Evolutionary conservation across 2,329 filamentous ascomycete genomes (phyloP).

Genomic region (Pleoardoris graminearum): DNA sequence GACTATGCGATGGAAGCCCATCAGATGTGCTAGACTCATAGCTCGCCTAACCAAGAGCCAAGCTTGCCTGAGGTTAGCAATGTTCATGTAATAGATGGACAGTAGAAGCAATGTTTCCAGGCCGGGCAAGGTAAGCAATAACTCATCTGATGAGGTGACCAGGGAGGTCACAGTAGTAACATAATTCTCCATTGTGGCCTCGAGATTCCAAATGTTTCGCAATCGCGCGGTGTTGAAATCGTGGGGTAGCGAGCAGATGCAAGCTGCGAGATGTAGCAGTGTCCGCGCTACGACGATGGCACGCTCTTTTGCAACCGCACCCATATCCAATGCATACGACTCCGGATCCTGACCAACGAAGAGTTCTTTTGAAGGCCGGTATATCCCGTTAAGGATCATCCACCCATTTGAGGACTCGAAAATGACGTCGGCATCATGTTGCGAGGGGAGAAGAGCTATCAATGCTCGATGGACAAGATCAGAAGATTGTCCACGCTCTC

Average conservation of each 20-base stretch:
- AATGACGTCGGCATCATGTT: slow-evolving; percentile 42
- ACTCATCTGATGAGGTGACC: slow-evolving; percentile 38
- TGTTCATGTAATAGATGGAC: slow-evolving; percentile 37
- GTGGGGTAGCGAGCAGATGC: slow-evolving; percentile 38
- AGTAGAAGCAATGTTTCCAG: slow-evolving; percentile 39
- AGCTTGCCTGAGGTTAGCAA: slow-evolving; percentile 35
- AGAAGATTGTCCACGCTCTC: slow-evolving; percentile 11
- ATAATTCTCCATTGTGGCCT: slow-evolving; percentile 39
- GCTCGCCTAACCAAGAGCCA: slow-evolving; percentile 41
- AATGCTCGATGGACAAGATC: slow-evolving; percentile 30
- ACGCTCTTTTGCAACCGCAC: slow-evolving; percentile 31
- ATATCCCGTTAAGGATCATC: slow-evolving; percentile 37
- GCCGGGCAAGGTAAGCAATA: slow-evolving; percentile 41
- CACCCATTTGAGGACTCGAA: slow-evolving; percentile 43
- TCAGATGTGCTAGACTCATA: slow-evolving; percentile 41
- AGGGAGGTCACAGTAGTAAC: slow-evolving; percentile 35
- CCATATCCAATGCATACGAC: slow-evolving; percentile 41
- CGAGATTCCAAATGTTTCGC: slow-evolving; percentile 36
- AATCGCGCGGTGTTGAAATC: slow-evolving; percentile 36
- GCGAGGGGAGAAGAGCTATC: slow-evolving; percentile 37
- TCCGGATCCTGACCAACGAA: slow-evolving; percentile 37
- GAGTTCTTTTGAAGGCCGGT: slow-evolving; percentile 34
- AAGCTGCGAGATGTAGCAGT: slow-evolving; percentile 40
- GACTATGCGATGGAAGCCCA: slow-evolving; percentile 44
- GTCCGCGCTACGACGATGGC: slow-evolving; percentile 40